Conservation (phyloP, 2,329 filamentous ascomycete genomes). For the Penicillium paneum region DNA sequence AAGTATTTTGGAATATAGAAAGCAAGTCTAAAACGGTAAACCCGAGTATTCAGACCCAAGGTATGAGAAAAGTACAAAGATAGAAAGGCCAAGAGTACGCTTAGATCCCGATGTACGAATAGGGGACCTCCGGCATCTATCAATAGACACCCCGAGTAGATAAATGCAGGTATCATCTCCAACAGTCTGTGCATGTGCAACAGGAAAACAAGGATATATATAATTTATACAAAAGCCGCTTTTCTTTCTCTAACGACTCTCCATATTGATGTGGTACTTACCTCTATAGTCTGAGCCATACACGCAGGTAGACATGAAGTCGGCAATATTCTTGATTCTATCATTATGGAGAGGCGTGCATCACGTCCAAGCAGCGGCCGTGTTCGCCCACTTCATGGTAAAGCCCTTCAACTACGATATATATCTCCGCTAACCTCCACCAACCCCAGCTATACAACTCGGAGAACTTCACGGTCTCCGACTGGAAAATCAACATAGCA, state of each 20-base stretch:
- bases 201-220: background rate
- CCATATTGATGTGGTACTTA: background rate
- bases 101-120: slow-evolving; percentile 4
- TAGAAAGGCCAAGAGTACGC: background rate
- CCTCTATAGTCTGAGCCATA: background rate
- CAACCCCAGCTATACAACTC: slow-evolving; percentile 34
- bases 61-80: background rate
- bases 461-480: slow-evolving; percentile 20
- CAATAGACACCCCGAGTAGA: slow-evolving; percentile 6
- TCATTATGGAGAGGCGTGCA: slow-evolving; percentile 1
- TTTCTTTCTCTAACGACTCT: background rate
- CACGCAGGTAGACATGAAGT: slow-evolving; percentile 1
- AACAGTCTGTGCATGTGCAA: slow-evolving; percentile 5
- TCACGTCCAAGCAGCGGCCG: slow-evolving; percentile 19
- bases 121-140: slow-evolving; percentile 10
- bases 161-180: slow-evolving; percentile 3
- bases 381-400: slow-evolving; percentile 39
- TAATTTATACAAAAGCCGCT: background rate
- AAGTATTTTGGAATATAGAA: background rate
- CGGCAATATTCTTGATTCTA: slow-evolving; percentile 1
- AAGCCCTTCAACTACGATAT: background rate
- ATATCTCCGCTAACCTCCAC: background rate
- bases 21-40: background rate
- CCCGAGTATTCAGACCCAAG: background rate
- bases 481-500: slow-evolving; percentile 36